A percentile compares a stretch with the other conserved stretches of the same genome.
Evolutionary conservation across 2,329 filamentous ascomycete species (phyloP).

Genomic region (Diaporthe ampelina): DNA sequence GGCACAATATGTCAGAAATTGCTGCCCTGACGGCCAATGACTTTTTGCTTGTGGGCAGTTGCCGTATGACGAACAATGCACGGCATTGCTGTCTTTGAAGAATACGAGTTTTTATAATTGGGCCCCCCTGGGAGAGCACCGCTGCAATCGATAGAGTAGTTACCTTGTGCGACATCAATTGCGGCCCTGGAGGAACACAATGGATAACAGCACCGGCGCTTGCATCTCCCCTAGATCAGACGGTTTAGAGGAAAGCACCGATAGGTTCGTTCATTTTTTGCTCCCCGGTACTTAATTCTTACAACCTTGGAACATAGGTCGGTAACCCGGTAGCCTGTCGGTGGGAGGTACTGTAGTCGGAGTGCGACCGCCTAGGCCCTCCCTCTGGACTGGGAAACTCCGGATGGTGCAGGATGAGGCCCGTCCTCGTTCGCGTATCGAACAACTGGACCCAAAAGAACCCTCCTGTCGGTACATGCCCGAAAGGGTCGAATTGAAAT

Average conservation of each 20-base stretch:
- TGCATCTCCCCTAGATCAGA: neutral
- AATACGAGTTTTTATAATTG: conserved; percentile 42
- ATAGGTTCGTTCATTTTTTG: neutral
- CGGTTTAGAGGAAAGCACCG: neutral
- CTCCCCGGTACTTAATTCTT: neutral
- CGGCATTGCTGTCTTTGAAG: conserved; percentile 38
- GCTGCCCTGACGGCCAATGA: conserved; percentile 26
- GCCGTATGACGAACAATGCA: conserved; percentile 38
- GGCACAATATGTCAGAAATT: conserved; percentile 27
- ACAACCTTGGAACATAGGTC: neutral
- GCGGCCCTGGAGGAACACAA: conserved; percentile 21
- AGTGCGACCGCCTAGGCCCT: conserved; percentile 3
- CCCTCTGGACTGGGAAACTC: conserved; percentile 13
- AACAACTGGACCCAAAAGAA: conserved; percentile 30
- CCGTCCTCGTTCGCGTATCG: conserved; percentile 37
- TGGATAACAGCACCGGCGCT: neutral
- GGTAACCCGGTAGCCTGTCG: neutral
- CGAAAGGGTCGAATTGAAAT: conserved; percentile 30
- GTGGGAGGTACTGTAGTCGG: neutral
- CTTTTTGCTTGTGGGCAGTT: conserved; percentile 33
- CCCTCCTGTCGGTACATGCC: conserved; percentile 37
- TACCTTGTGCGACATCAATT: conserved; percentile 32
- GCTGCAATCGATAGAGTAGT: conserved; percentile 27
- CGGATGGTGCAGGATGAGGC: conserved; percentile 20
- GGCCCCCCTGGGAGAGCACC: conserved; percentile 40